Conservation (phyloP, 768 basidiomycete genomes). For the Lyophyllum atratum region DNA sequence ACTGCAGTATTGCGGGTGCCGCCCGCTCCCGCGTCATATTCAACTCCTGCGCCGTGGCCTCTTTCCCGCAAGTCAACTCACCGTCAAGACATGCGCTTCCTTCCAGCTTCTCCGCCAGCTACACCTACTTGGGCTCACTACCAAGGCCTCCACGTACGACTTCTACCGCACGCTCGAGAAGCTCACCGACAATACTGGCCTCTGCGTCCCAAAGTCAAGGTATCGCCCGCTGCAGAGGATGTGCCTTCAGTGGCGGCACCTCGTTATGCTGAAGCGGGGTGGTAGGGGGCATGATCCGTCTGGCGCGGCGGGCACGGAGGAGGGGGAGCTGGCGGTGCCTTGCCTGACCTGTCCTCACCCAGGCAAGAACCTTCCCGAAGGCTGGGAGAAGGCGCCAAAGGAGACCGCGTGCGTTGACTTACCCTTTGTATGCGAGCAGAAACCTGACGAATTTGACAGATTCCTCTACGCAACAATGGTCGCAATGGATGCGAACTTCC, state of each 20-base stretch:
- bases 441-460: neutral
- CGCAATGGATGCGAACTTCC: slow-evolving; percentile 23
- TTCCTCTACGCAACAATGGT: slow-evolving; percentile 13
- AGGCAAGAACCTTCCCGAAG: slow-evolving; percentile 22
- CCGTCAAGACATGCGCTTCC: slow-evolving; percentile 25
- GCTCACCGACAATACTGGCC: slow-evolving; percentile 28
- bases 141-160: slow-evolving; percentile 32
- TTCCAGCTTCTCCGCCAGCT: slow-evolving; percentile 26
- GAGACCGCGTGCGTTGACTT: neutral
- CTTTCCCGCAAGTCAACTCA: slow-evolving; percentile 19
- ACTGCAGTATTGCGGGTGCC: slow-evolving; percentile 12
- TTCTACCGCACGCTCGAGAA: slow-evolving; percentile 27
- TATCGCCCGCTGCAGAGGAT: slow-evolving; percentile 19
- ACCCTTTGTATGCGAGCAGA: neutral
- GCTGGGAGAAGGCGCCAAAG: slow-evolving; percentile 17
- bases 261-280: slow-evolving; percentile 22
- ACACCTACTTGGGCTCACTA: slow-evolving; percentile 24
- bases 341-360: slow-evolving; percentile 32
- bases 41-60: slow-evolving; percentile 23
- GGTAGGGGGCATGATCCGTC: slow-evolving; percentile 23
- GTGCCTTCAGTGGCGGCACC: slow-evolving; percentile 21
- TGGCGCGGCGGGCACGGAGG: slow-evolving; percentile 19
- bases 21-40: neutral
- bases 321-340: slow-evolving; percentile 22
- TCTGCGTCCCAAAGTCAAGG: neutral